Base-by-base conservation (phyloP, 345 rosid genomes). In the Geranium rotundifolium region DNA sequence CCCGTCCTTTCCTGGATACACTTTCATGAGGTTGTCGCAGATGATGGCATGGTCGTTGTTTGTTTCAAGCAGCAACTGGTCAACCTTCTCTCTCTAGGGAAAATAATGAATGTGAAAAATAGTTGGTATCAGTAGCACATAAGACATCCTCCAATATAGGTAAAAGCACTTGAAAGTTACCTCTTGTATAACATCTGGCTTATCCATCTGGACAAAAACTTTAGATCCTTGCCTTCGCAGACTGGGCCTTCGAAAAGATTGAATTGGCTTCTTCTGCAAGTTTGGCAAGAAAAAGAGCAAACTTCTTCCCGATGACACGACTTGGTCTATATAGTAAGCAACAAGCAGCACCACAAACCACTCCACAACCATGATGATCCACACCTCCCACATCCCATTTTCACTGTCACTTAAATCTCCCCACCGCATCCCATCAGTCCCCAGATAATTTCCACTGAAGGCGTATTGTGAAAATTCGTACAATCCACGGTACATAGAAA, bases 1-100 rank as follows among this genome's bases (percentile, higher is more conserved):
- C 58, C 97, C 97, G 63, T 89, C 99, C 64, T 81, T 88, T 70
- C 84, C 88, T 6, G 92, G 99, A 73, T 90, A 86, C 69, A 88
- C 85, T 74, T 93, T 93, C 71, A 73, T 82, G 68, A 93, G 75
- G 72, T 82, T 63, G 71, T 85, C 88, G 67, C 88, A 79, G 50
- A 93, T 60, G 54, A 93, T 80, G 0, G 90, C 80, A 67, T 85
- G 85, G 65, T 72, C 77, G 62, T 67, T 62, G 71, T 68, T 74
- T 49, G 78, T 54, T 71, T 84, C 85, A 66, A 82, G 84, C 62
- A 90, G 68, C 78, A 88, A 55, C 63, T 74, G 77, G 72, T 82
- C 89, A 17, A 93, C 96, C 72, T 71, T 93, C 81, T 86, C 85
- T 37, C 83, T 74, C 99, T 93, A 80, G 17, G 3, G 14, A 46